Evolutionary conservation across 2,329 filamentous ascomycete genomes (phyloP).

Genomic region (Colletotrichum gloeosporioides): DNA sequence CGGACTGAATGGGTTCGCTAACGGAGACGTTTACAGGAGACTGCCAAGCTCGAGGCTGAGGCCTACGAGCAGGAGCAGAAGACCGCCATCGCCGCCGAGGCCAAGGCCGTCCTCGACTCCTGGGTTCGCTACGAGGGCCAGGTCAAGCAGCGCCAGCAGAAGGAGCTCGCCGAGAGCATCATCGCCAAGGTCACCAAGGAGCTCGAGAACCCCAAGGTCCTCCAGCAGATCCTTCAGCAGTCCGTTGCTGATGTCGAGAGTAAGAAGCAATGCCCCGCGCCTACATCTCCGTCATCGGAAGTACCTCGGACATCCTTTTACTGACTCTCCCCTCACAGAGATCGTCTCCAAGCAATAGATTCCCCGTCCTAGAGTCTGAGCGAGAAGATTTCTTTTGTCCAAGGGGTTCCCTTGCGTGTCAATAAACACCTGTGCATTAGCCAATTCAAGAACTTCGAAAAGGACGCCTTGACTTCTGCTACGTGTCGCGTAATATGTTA

Average conservation of each 20-base stretch:
- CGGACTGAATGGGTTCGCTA: neutral
- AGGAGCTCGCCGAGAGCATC: constrained; percentile 88
- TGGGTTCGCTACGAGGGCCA: constrained; percentile 99
- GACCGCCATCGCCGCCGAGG: constrained; percentile 89
- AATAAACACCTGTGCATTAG: constrained; percentile 69
- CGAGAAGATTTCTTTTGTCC: constrained; percentile 56
- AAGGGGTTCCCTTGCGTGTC: constrained; percentile 48
- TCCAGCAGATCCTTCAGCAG: constrained; percentile 98
- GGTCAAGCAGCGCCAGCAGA: constrained; percentile 98
- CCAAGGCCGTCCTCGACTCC: constrained; percentile 93
- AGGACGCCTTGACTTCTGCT: neutral
- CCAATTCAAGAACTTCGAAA: constrained; percentile 46
- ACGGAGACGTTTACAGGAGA: constrained; percentile 70
- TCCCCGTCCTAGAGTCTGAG: constrained; percentile 28
- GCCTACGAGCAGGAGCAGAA: constrained; percentile 97
- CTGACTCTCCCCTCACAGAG: constrained; percentile 50
- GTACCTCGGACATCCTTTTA: neutral
- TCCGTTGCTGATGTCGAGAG: constrained; percentile 96
- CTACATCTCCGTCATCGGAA: neutral
- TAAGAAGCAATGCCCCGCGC: constrained; percentile 45
- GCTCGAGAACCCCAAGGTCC: constrained; percentile 94
- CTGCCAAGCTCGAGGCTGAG: constrained; percentile 92
- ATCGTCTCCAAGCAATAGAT: constrained; percentile 72
- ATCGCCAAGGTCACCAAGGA: constrained; percentile 99
- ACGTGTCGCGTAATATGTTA: constrained; percentile 12